Conservation (phyloP, 164 flowering plant species). For the Liquidambar formosana region DNA sequence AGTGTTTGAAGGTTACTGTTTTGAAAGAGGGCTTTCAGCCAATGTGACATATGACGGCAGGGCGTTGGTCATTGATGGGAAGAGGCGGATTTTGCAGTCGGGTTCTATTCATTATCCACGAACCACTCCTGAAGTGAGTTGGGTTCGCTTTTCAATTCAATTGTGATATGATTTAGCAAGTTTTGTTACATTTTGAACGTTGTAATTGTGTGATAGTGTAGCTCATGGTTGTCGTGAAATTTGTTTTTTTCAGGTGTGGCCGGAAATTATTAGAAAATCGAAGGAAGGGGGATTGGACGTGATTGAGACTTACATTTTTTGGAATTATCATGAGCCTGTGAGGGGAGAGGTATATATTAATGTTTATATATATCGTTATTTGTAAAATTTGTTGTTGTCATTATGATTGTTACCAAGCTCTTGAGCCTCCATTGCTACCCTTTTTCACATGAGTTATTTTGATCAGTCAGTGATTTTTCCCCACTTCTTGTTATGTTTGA, state of each 20-base stretch:
- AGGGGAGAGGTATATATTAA: conserved; percentile 42
- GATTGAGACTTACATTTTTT: conserved; percentile 63
- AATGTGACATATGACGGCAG: conserved; percentile 51
- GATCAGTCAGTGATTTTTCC: too few relatives aligned
- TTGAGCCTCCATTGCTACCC: too few relatives aligned
- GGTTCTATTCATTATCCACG: conserved; percentile 75
- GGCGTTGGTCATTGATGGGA: conserved; percentile 66
- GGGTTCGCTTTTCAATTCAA: background rate
- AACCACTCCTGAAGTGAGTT: conserved; percentile 55
- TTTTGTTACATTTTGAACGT: background rate
- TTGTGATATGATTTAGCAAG: too few relatives aligned
- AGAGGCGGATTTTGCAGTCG: conserved; percentile 52
- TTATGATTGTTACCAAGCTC: background rate
- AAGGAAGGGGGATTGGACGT: conserved; percentile 70
- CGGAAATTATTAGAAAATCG: conserved; percentile 49
- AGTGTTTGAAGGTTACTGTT: too few relatives aligned
- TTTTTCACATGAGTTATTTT: too few relatives aligned
- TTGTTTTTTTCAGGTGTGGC: conserved; percentile 44
- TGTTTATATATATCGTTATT: background rate
- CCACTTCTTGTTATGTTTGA: background rate
- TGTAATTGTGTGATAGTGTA: background rate
- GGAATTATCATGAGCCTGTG: conserved; percentile 65
- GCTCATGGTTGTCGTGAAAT: conserved; percentile 1
- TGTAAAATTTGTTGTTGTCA: background rate
- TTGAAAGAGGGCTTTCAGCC: too few relatives aligned